Base-by-base conservation (phyloP, 108 stramenopile species). In the Pseudonitzschia multiseries region DNA sequence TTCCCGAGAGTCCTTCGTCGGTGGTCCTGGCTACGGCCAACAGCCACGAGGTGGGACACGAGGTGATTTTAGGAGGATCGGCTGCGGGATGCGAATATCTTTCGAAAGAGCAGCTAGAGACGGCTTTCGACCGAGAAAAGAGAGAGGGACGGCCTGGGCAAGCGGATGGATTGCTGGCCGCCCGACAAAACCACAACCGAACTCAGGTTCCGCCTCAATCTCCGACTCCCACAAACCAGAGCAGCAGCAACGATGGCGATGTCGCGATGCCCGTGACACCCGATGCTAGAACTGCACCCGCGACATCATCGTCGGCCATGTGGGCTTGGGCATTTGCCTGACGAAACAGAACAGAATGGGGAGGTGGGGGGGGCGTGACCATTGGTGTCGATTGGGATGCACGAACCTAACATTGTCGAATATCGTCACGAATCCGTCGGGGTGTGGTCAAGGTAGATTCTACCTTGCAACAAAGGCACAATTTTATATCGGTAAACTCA, bases 81-180 rank as follows among this genome's bases (percentile, higher is more conserved):
- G 18, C 46, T 1, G 12, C 4, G 18, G 54, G 54, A 26, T 56
- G 54, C 20, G 28, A 60, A 14, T 46, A 67, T 21, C 41, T 21
- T 24, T 43, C 65, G 26, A 75, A 70, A 0, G 32, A 21, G 29
- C 50, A 75, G 36, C 20, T 54, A 28, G 80, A 80, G 69, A 69
- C 72, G 20, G 65, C 71, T 28, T 56, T 20, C 10, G 54, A 56
- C 4, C 29, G 43, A 56, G 54, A 56, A 56, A 24, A 24, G 54
- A 21, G 13, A 20, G 26, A 56, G 20, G 85, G 85, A 42, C 62
- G 78, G 26, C 71, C 77, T 20, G 85, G 85, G 3, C 85, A 86
- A 76, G 85, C 81, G 0, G 79, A 82, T 50, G 76, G 68, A 32
- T 66, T 86, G 14, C 73, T 86, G 51, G 73, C 82, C 20, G 75